Conservation (phyloP, 1,139 yeast genomes). For the Debaryomyces subglobosus region DNA sequence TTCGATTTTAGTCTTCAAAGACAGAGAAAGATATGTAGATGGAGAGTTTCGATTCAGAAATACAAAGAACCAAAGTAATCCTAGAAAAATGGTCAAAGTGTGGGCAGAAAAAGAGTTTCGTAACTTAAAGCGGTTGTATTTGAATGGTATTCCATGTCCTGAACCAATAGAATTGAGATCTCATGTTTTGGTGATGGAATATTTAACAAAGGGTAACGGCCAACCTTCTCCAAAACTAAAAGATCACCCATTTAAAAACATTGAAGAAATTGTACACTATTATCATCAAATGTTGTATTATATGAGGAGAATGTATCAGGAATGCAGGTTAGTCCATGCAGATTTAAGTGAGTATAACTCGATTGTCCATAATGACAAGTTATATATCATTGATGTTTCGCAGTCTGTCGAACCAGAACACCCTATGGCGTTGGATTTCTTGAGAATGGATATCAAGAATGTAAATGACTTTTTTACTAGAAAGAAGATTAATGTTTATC, state of each 20-base stretch:
- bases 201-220: conserved; percentile 73
- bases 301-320: conserved; percentile 85
- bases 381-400: conserved; percentile 94
- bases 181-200: conserved; percentile 95
- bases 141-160: conserved; percentile 87
- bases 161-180: conserved; percentile 85
- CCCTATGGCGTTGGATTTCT: conserved; percentile 92
- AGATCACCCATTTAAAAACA: conserved; percentile 72
- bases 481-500: conserved; percentile 71
- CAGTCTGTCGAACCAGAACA: conserved; percentile 98
- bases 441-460: conserved; percentile 96
- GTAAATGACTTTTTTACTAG: conserved; percentile 83
- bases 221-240: conserved; percentile 87
- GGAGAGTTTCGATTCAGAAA: conserved; percentile 94
- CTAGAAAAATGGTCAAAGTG: conserved; percentile 93
- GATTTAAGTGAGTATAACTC: conserved; percentile 95
- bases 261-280: conserved; percentile 64
- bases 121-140: conserved; percentile 78
- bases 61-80: conserved; percentile 82
- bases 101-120: conserved; percentile 99
- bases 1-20: conserved; percentile 92
- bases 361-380: conserved; percentile 76
- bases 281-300: conserved; percentile 81
- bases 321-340: conserved; percentile 91
- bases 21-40: conserved; percentile 92